A percentile compares a stretch with the other conserved stretches of the same genome.
phyloP scores from a whole-genome alignment of 148 eudicot genomes.

The Vaccinium corymbosum region DNA sequence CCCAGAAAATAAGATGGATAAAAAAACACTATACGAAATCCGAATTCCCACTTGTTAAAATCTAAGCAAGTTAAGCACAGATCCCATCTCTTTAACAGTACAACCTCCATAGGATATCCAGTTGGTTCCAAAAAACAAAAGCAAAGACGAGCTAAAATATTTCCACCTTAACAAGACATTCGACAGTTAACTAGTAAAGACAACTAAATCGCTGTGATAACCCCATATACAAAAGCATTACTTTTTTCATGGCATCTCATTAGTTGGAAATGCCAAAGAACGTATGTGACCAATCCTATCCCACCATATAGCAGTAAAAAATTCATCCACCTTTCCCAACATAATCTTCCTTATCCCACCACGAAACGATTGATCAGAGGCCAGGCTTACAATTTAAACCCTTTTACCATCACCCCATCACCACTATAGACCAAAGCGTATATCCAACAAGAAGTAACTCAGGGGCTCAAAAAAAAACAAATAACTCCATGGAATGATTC shows the following conservation, averaged over 20 bases:
- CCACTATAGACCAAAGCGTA: too few species aligned
- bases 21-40: background rate
- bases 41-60: background rate
- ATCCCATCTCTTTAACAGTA: background rate
- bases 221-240: background rate
- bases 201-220: background rate
- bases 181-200: background rate
- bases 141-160: background rate
- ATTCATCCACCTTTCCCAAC: too few species aligned
- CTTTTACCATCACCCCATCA: too few species aligned
- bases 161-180: background rate
- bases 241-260: background rate
- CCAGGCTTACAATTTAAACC: too few species aligned
- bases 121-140: background rate
- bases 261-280: too few species aligned
- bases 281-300: too few species aligned
- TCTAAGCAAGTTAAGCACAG: background rate
- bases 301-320: too few species aligned
- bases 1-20: constrained; percentile 1
- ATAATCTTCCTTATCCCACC: too few species aligned
- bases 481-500: too few species aligned
- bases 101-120: background rate
- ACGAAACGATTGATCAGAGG: too few species aligned
- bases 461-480: too few species aligned
- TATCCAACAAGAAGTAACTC: too few species aligned